Evolutionary conservation across 2,329 filamentous ascomycete genomes (phyloP).

Genomic region (Rugonectria rugulosa): DNA sequence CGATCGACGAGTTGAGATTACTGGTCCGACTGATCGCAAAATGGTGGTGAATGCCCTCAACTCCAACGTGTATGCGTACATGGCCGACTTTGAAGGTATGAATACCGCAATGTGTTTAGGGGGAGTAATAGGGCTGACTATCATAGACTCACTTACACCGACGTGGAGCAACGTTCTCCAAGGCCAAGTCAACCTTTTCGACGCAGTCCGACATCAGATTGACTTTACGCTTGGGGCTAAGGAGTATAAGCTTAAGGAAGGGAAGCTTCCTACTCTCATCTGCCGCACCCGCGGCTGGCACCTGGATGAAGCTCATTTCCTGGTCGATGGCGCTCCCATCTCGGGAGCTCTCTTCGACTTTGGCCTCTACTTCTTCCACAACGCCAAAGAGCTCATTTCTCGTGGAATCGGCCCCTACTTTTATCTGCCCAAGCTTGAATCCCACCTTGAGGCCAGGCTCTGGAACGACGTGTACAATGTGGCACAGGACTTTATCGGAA

Average conservation of each 20-base stretch:
- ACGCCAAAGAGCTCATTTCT: constrained; percentile 85
- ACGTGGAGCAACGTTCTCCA: constrained; percentile 99
- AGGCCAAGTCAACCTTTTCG: constrained; percentile 95
- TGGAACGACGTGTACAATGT: constrained; percentile 99
- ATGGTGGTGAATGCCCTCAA: constrained; percentile 99
- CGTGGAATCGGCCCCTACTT: constrained; percentile 92
- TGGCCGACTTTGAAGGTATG: constrained; percentile 97
- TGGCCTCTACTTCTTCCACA: constrained; percentile 99
- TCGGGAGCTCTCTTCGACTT: constrained; percentile 95
- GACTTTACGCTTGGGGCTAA: constrained; percentile 96
- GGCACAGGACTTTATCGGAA: constrained; percentile 88
- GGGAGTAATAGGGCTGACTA: constrained; percentile 17
- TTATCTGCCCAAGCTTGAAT: constrained; percentile 98
- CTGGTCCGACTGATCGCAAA: constrained; percentile 94
- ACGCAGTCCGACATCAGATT: constrained; percentile 89
- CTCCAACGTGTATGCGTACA: constrained; percentile 96
- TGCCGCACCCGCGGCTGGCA: constrained; percentile 96
- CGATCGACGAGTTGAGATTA: constrained; percentile 95
- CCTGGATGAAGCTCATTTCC: constrained; percentile 97
- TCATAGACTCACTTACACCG: constrained; percentile 85
- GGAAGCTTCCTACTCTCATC: constrained; percentile 87
- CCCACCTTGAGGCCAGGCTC: constrained; percentile 91
- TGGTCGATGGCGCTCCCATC: constrained; percentile 91
- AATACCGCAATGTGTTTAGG: constrained; percentile 6
- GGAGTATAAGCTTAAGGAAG: constrained; percentile 96